These are phyloP conservation scores for Cocos nucifera DNA, from an alignment of 176 grass and related monocot genomes.

Conservation along the genomic window DNA sequence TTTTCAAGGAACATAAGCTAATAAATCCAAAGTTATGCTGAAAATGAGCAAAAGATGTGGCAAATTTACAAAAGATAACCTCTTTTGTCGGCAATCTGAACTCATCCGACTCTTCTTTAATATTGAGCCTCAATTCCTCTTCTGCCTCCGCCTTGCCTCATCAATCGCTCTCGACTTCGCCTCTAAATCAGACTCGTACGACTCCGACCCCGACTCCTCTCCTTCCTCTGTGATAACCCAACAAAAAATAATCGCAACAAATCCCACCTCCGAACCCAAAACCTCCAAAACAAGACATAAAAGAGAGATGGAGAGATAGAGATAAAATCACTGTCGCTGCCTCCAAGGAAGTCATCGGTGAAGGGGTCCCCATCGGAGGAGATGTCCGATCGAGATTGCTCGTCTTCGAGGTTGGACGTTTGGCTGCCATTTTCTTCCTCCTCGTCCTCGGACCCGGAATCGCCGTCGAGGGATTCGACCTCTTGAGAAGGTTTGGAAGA, in stretches of 20 bases:
- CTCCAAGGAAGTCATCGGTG: slow-evolving; percentile 66
- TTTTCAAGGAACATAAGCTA: neutral
- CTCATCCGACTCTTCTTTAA: slow-evolving; percentile 74
- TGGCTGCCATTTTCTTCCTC: slow-evolving; percentile 2
- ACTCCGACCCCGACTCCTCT: slow-evolving; percentile 45
- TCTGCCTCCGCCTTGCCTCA: slow-evolving; percentile 46
- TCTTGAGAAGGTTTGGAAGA: neutral
- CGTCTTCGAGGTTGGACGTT: slow-evolving; percentile 25
- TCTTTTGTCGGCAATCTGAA: slow-evolving; percentile 77
- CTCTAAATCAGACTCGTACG: slow-evolving; percentile 64
- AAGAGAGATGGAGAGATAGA: neutral
- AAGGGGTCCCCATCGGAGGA: slow-evolving; percentile 57
- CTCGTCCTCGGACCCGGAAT: slow-evolving; percentile 10
- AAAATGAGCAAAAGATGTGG: neutral
- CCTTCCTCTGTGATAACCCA: slow-evolving; percentile 29
- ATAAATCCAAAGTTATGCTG: neutral
- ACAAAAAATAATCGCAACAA: neutral
- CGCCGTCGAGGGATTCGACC: slow-evolving; percentile 5
- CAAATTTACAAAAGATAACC: slow-evolving; percentile 31
- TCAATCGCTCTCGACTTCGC: slow-evolving; percentile 66
- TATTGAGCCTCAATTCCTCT: slow-evolving; percentile 66
- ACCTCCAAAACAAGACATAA: neutral
- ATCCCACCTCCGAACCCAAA: neutral
- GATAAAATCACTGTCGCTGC: slow-evolving; percentile 41
- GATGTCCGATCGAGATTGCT: slow-evolving; percentile 29